Base-by-base conservation (phyloP, 2,329 filamentous ascomycete species). In the Anthostomella pinea region DNA sequence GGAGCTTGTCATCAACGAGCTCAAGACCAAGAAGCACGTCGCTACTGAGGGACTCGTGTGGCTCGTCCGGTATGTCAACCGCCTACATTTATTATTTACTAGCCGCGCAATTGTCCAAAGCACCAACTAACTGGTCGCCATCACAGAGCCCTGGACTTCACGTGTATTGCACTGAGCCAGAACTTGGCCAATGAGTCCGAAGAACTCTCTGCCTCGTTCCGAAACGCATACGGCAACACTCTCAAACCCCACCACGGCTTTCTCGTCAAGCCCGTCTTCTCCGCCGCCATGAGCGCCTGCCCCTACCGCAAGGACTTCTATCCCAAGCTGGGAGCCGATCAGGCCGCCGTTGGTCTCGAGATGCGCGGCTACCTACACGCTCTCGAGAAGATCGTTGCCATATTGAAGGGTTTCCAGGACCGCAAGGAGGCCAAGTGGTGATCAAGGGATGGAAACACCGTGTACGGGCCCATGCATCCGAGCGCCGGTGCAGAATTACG, bases 221-320 rank as follows among this genome's bases (percentile, higher is more conserved):
- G 86, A 56, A 69, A 71, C 38, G 87, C 90, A 52, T 98, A 98
- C 69, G 78, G 76, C 60, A 73, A 71, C 54, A 96, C 91, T 32
- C 84, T 98, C 56, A 95, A 95, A 72, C 86, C 85, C 17, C 82
- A 95, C 72, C 93, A 98, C 74, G 81, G 75, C 59, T 89, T 95
- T 66, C 55, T 96, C 46, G 71, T 96, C 56, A 95, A 95, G 76
- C 88, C 88, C 43, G 75, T 96, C 60, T 97, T 97, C 77, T 85
- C 77, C 54, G 85, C 89, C 45, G 91, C 91, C 62, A 95, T 98
- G 89, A 79, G 79, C 53, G 90, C 89, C 13, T 91, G 86, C 51
- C 93, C 93, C 2, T 95, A 96, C 75, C 81, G 91, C 52, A 87
- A 87, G 63, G 87, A 91, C 66, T 97, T 98, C 62, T 97, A 96